Evolutionary conservation across 2,329 filamentous ascomycete genomes (phyloP).

Genomic region (Sarocladiaceae sp.): DNA sequence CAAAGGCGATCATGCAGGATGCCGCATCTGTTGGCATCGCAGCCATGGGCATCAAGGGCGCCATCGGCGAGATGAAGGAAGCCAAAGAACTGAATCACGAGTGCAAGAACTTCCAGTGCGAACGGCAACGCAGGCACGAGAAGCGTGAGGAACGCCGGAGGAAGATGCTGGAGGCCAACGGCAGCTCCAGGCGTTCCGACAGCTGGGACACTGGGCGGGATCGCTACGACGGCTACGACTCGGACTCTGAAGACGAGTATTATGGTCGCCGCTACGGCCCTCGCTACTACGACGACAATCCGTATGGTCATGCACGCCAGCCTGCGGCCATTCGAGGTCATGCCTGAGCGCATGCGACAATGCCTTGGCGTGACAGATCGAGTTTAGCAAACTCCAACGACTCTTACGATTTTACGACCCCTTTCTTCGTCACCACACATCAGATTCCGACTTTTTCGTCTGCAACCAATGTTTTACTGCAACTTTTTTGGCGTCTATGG

Average conservation of each 20-base stretch:
- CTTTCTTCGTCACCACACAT: background rate
- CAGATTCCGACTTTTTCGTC: too few species aligned
- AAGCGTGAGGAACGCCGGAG: constrained; percentile 33
- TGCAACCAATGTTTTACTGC: background rate
- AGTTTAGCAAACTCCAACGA: constrained; percentile 6
- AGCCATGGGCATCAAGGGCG: constrained; percentile 51
- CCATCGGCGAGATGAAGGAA: constrained; percentile 50
- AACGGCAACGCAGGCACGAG: constrained; percentile 44
- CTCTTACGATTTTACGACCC: constrained; percentile 5
- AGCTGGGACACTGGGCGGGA: constrained; percentile 33
- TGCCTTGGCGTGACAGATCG: background rate
- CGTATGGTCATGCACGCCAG: constrained; percentile 34
- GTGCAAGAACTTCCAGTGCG: constrained; percentile 40
- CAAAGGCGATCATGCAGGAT: constrained; percentile 50
- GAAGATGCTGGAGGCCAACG: constrained; percentile 24
- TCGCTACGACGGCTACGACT: constrained; percentile 31
- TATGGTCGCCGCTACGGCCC: constrained; percentile 24
- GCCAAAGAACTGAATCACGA: constrained; percentile 44
- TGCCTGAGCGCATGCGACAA: background rate
- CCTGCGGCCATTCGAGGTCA: constrained; percentile 22
- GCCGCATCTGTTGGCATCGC: constrained; percentile 54
- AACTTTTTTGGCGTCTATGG: constrained; percentile 2
- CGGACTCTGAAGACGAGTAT: constrained; percentile 25
- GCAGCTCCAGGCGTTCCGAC: constrained; percentile 34
- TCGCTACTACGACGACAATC: constrained; percentile 40